Conservation (phyloP, 345 rosid species). For the Xanthoceras sorbifolium region DNA sequence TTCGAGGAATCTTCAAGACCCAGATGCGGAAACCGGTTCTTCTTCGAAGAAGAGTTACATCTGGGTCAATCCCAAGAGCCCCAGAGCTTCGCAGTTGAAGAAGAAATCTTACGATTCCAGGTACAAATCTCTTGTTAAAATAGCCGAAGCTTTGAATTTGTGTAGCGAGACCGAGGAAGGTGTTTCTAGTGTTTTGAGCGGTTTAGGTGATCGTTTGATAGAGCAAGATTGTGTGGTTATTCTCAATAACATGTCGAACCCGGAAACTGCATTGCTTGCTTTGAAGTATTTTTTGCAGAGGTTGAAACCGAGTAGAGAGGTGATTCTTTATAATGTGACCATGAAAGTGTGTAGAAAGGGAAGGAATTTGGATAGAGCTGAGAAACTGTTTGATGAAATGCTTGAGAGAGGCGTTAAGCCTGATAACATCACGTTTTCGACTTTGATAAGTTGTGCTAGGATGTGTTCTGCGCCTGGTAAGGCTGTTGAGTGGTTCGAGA, state of each 20-base stretch:
- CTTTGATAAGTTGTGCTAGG: conserved; percentile 77
- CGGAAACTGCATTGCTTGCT: conserved; percentile 59
- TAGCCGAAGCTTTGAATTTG: conserved; percentile 59
- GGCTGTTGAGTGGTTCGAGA: conserved; percentile 93
- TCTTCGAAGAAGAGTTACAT: conserved; percentile 48
- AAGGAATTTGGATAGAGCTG: conserved; percentile 58
- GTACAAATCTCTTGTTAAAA: conserved; percentile 64
- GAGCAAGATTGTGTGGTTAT: conserved; percentile 86
- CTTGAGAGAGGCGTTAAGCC: conserved; percentile 66
- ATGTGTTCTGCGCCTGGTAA: conserved; percentile 50
- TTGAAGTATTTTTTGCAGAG: conserved; percentile 50
- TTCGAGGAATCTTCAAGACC: conserved; percentile 12
- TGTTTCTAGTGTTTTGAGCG: conserved; percentile 44
- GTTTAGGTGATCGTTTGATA: conserved; percentile 49
- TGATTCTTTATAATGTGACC: conserved; percentile 77
- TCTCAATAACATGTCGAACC: conserved; percentile 78
- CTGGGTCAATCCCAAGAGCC: conserved; percentile 89
- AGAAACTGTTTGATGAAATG: conserved; percentile 80
- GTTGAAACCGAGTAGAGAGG: conserved; percentile 46
- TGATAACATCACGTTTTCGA: conserved; percentile 72
- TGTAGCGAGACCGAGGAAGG: conserved; percentile 43
- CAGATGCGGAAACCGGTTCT: conserved; percentile 28
- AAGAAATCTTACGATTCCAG: conserved; percentile 67
- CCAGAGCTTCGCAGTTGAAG: conserved; percentile 69
- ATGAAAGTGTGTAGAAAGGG: conserved; percentile 69